Evolutionary conservation across 2,329 filamentous ascomycete species (phyloP), one percentile per base, ranked within the genome.

Genomic region (Ceratocystis harringtonii): DNA sequence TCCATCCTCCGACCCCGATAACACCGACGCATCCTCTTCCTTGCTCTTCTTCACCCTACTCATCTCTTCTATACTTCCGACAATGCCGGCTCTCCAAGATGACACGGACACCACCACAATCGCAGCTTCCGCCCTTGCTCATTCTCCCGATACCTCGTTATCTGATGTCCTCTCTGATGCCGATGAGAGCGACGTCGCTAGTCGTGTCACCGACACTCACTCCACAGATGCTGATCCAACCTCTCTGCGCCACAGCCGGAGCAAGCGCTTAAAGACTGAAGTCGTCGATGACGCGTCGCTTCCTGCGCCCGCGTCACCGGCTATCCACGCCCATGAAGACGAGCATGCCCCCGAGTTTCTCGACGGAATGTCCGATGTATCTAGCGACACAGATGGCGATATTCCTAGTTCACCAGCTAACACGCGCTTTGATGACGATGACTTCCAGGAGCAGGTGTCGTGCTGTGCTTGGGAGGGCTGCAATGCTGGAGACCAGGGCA

Each of bases 341-440:
- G 74, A 74, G 61, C 79, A 81, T 57, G 72, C 76, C 7, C 74
- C 81, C 67, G 75, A 84, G 74, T 74, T 81, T 70, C 76, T 84
- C 55, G 81, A 83, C 68, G 80, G 78, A 70, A 76, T 82, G 76
- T 84, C 84, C 63, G 88, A 91, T 64, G 86, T 97, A 68, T 96
- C 91, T 6, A 90, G 89, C 64, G 94, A 99, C 75, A 95, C 89
- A 62, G 92, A 89, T 43, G 90, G 90, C 74, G 91, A 90, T 66
- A 84, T 92, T 61, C 89, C 89, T 30, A 86, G 84, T 72, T 89
- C 86, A 1, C 85, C 85, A 17, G 78, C 81, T 73, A 80, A 87
- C 75, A 75, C 88, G 77, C 73, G 87, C 72, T 77, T 84, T 48
- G 87, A 90, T 68, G 88, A 90, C 70, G 88, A 89, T 68, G 87